Evolutionary conservation across 2,329 filamentous ascomycete species (phyloP).

Genomic region (Phymatotrichopsis omnivora): DNA sequence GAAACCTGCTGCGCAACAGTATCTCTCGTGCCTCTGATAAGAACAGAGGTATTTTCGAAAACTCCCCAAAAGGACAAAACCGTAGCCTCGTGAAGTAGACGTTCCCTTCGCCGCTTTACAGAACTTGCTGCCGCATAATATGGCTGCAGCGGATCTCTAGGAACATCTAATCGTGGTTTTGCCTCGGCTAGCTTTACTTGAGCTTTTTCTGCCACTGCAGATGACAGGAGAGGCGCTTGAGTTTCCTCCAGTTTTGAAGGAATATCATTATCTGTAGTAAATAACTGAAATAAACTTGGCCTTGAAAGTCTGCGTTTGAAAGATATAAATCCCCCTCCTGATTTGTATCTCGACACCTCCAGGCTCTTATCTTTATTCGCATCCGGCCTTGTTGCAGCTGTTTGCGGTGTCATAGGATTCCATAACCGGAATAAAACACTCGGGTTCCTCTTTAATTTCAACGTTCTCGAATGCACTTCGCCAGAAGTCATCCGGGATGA

Average conservation of each 20-base stretch:
- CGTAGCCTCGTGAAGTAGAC: background rate
- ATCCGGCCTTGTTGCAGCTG: background rate
- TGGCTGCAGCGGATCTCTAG: background rate
- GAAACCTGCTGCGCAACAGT: background rate
- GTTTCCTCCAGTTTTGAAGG: background rate
- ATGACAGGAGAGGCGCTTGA: background rate
- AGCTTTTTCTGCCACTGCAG: background rate
- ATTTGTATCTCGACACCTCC: too few species aligned
- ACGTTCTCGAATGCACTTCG: background rate
- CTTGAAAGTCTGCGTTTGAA: too few species aligned
- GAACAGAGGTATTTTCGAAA: background rate
- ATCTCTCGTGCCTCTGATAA: too few species aligned
- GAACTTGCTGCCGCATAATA: background rate
- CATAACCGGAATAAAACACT: constrained; percentile 18
- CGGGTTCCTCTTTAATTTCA: constrained; percentile 9
- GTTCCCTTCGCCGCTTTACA: background rate
- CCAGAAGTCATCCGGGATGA: background rate
- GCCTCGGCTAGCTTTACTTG: background rate
- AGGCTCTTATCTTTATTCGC: background rate
- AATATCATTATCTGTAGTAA: too few species aligned
- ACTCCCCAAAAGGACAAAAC: background rate
- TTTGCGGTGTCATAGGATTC: background rate
- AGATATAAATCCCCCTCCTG: too few species aligned
- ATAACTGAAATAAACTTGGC: too few species aligned
- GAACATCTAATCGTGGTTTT: background rate